Evolutionary conservation across 257 asterid genomes (phyloP), one percentile per base, ranked within the genome.

Genomic region (Nicotiana paniculata): DNA sequence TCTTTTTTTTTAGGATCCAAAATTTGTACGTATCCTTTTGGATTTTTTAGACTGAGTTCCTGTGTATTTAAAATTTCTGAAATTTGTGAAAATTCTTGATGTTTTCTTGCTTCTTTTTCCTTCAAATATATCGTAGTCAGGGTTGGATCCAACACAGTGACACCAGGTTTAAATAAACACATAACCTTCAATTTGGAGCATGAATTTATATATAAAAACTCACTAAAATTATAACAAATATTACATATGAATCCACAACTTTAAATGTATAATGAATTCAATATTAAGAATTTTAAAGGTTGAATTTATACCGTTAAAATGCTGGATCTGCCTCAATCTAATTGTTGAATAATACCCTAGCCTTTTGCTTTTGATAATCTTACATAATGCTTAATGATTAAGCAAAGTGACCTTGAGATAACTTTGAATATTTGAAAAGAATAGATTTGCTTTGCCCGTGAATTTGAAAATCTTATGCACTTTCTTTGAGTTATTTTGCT

Each of bases 161-260:
- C 7, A 8, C 0, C 9, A 3, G 0, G 0, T 43, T 43, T 2
- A 43, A 2, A 9, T 43, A 0, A 43, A 43, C 3, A 0, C 1
- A 8, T 43, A 43, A 43, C 3, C 9, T 43, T 43, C 2, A 2
- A 43, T 43, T 43, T 2, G 3, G 11, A 43, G 11, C 11, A 8
- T 43, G 11, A 43, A 43, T 43, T 43, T 21, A 43, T 43, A 0
- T 43, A 43, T 43, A 1, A 43, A 43, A 43, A 43, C 3, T 8
- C 2, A 43, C 3, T 7, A 39, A 6, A 39, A 37, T 37, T 37
- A 0, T 0, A 39, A 39, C 3, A 8, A 43, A 8, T 1, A 43
- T 8, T 43, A 43, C 0, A 1, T 39, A 39, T 7, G 10, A 7
- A 6, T 3, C 1, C 0, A 39, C 7, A 39, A 7, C 3, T 6